phyloP scores from a whole-genome alignment of 106 monocot species.

The Xerophyta viscosa region DNA sequence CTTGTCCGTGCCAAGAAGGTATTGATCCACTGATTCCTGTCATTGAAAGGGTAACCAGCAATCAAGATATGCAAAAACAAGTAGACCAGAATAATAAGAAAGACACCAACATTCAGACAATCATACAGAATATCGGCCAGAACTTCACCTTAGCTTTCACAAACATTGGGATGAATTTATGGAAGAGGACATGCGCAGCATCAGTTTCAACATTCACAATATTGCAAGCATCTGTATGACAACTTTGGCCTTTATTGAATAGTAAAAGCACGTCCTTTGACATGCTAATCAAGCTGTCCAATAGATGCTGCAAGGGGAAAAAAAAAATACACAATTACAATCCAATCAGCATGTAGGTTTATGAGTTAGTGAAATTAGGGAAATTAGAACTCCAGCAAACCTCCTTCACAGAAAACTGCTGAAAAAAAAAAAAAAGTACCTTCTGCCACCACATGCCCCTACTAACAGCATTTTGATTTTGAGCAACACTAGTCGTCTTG shows the following conservation, averaged over 20 bases:
- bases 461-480: slow-evolving; percentile 25
- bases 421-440: slow-evolving; percentile 20
- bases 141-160: slow-evolving; percentile 60
- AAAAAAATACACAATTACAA: background rate
- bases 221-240: slow-evolving; percentile 44
- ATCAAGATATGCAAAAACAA: too few relatives aligned
- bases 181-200: slow-evolving; percentile 19
- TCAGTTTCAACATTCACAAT: slow-evolving; percentile 21
- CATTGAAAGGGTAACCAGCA: slow-evolving; percentile 14
- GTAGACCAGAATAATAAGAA: too few relatives aligned
- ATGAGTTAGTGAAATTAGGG: too few relatives aligned
- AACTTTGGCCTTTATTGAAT: slow-evolving; percentile 26
- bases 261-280: slow-evolving; percentile 46
- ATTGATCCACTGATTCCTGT: slow-evolving; percentile 58
- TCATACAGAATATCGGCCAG: background rate
- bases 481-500: slow-evolving; percentile 10
- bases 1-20: slow-evolving; percentile 33
- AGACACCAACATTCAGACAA: too few relatives aligned
- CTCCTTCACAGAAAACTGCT: background rate
- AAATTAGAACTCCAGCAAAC: too few relatives aligned
- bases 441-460: slow-evolving; percentile 85
- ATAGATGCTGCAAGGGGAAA: slow-evolving; percentile 39
- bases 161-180: slow-evolving; percentile 30
- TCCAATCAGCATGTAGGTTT: too few relatives aligned
- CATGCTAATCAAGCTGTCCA: slow-evolving; percentile 58